phyloP scores from a whole-genome alignment of 1,284 basidiomycete species.

The Marasmius fiardii region DNA sequence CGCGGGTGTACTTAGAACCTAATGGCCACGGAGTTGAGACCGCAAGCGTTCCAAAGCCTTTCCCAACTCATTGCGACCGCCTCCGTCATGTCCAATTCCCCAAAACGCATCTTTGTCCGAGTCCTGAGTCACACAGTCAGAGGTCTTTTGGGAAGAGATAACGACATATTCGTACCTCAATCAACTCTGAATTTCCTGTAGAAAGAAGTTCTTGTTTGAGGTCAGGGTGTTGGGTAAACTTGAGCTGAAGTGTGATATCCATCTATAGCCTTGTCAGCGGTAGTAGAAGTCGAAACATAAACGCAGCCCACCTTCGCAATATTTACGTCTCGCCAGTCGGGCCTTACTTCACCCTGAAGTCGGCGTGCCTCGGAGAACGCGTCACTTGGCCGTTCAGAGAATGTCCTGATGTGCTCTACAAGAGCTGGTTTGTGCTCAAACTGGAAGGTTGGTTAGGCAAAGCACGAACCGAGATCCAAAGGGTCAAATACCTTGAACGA shows the following conservation, averaged over 20 bases:
- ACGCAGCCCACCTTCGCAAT: slow-evolving; percentile 45
- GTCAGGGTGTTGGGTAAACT: slow-evolving; percentile 61
- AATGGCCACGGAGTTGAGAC: slow-evolving; percentile 35
- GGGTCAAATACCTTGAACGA: slow-evolving; percentile 51
- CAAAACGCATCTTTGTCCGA: slow-evolving; percentile 69
- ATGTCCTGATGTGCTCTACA: slow-evolving; percentile 61
- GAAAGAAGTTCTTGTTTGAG: slow-evolving; percentile 50
- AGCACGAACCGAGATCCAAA: slow-evolving; percentile 2
- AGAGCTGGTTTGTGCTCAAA: slow-evolving; percentile 46
- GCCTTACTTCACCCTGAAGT: slow-evolving; percentile 53
- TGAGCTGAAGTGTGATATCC: slow-evolving; percentile 55
- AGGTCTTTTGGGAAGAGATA: slow-evolving; percentile 6
- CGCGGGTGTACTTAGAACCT: neutral
- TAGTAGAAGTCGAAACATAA: neutral
- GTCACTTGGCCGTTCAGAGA: slow-evolving; percentile 52
- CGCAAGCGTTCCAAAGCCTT: slow-evolving; percentile 62
- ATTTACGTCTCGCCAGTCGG: slow-evolving; percentile 63
- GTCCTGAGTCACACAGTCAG: slow-evolving; percentile 35
- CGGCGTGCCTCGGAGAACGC: slow-evolving; percentile 67
- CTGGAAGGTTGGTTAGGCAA: slow-evolving; percentile 41
- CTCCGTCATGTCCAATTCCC: slow-evolving; percentile 58
- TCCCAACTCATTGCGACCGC: slow-evolving; percentile 69
- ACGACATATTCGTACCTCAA: slow-evolving; percentile 45
- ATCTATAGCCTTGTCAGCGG: slow-evolving; percentile 38
- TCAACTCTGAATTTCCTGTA: slow-evolving; percentile 56